Base-by-base conservation (phyloP, 192 early-diverging fungal genomes). In the Spinellus fusiger region DNA sequence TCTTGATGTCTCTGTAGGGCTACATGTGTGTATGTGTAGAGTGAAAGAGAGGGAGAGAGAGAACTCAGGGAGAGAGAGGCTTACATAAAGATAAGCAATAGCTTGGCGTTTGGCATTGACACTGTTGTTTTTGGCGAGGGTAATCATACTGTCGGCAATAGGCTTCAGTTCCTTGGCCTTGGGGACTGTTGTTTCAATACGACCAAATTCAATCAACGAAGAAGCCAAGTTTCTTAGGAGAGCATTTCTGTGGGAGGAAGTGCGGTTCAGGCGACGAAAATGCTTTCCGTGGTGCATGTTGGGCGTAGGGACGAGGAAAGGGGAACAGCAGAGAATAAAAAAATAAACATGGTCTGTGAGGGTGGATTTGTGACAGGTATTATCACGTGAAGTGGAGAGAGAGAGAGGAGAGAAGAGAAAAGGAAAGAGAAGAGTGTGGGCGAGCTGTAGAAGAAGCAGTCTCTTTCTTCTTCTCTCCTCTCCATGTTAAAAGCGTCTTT, bases 81-180 rank as follows among this genome's bases (percentile, higher is more conserved):
- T 52, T 80, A 83, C 84, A 54, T 71, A 71, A 47, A 86, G 70
- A 66, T 72, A 80, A 1, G 71, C 66, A 22, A 78, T 74, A 34
- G 86, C 87, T 66, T 76, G 80, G 53, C 67, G 64, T 62, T 82
- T 77, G 51, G 81, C 86, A 57, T 83, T 74, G 47, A 73, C 66
- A 52, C 75, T 78, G 31, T 88, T 88, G 28, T 82, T 81, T 73
- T 94, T 94, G 58, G 84, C 92, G 33, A 88, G 75, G 7, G 89
- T 89, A 40, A 96, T 89, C 79, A 96, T 87, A 77, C 83, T 80
- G 69, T 99, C 94, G 15, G 86, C 93, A 31, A 89, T 69, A 28
- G 86, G 81, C 70, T 92, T 80, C n/a, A 95, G 69, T 59, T 90
- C 88, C 71, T 91, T 93, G 26, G 96, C 96, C 68, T 94, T 93